Conservation (phyloP, 371 early-diverging fungal species). For the Syncephalastrum sp. region DNA sequence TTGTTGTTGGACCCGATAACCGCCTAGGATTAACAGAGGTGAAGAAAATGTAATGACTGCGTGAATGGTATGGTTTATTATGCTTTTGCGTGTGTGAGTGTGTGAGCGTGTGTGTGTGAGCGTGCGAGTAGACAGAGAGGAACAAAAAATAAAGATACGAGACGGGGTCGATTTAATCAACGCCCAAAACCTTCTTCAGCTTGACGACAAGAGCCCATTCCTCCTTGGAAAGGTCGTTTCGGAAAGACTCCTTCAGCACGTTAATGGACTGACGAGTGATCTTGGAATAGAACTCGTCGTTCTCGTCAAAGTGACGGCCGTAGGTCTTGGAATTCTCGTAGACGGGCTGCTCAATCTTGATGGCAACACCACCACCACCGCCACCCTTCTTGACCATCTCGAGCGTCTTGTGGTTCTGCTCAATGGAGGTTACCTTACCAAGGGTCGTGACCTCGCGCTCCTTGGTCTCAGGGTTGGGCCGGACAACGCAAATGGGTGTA, state of each 20-base stretch:
- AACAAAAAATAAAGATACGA: too few relatives aligned
- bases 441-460: constrained; percentile 70
- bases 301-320: constrained; percentile 96
- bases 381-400: constrained; percentile 86
- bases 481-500: constrained; percentile 95
- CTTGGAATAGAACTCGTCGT: constrained; percentile 76
- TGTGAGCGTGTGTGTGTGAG: too few relatives aligned
- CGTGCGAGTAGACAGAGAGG: too few relatives aligned
- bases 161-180: constrained; percentile 26
- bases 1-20: too few relatives aligned
- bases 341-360: constrained; percentile 92
- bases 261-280: constrained; percentile 96
- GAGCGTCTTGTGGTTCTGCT: constrained; percentile 92
- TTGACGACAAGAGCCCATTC: constrained; percentile 90
- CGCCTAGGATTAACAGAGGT: too few relatives aligned
- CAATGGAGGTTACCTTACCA: constrained; percentile 96
- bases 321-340: constrained; percentile 90
- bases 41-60: too few relatives aligned
- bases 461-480: constrained; percentile 76
- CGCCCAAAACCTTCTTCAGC: constrained; percentile 70
- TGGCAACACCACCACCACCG: constrained; percentile 89
- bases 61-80: too few relatives aligned
- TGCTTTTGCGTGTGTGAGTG: too few relatives aligned
- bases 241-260: constrained; percentile 95
- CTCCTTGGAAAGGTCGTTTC: constrained; percentile 92